A percentile compares a stretch with the other conserved stretches of the same genome.
These are phyloP conservation scores for Talaromyces sp. DNA, from an alignment of 2,329 filamentous ascomycete species.

Conservation along the genomic window DNA sequence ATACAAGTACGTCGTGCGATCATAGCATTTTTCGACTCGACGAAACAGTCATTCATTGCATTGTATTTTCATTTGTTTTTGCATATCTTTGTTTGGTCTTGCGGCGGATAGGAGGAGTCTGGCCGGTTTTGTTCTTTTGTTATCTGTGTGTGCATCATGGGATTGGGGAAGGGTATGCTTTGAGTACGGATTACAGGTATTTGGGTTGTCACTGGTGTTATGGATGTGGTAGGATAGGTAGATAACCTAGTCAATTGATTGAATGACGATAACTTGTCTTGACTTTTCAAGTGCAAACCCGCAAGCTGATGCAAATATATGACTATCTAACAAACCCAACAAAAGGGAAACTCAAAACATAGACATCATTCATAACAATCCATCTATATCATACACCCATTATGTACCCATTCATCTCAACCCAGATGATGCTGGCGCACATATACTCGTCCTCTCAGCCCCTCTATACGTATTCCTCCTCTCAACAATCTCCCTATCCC, in stretches of 20 bases:
- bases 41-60: background rate
- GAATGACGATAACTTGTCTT: no score
- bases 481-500: slow-evolving; percentile 15
- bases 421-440: background rate
- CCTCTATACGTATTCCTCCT: slow-evolving; percentile 27
- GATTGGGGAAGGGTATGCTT: background rate
- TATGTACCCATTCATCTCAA: background rate
- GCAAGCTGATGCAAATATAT: background rate
- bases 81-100: background rate
- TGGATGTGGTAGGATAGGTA: no score
- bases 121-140: background rate
- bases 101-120: background rate
- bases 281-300: background rate
- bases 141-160: background rate
- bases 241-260: background rate
- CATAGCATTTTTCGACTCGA: background rate
- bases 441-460: slow-evolving; percentile 27
- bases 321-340: background rate
- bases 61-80: background rate
- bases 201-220: background rate
- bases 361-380: background rate
- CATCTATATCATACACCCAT: background rate
- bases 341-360: background rate
- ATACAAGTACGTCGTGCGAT: slow-evolving; percentile 31
- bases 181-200: background rate